A percentile compares a stretch with the other conserved stretches of the same genome.
These are phyloP conservation scores for Helotiales sp. DNA, from an alignment of 2,329 filamentous ascomycete species.

Conservation along the genomic window DNA sequence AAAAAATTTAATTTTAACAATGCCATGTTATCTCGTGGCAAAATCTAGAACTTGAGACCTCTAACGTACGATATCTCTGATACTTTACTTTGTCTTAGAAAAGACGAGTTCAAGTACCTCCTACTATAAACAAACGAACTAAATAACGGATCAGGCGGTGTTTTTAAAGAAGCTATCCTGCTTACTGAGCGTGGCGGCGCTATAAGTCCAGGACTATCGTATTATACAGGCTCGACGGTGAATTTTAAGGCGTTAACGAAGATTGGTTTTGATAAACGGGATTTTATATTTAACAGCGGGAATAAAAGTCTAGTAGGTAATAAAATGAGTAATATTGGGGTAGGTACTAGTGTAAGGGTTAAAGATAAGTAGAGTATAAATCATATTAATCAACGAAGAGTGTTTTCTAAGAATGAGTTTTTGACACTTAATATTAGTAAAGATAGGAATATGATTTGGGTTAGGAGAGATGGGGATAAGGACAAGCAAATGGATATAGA, in stretches of 20 bases:
- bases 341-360: slow-evolving; percentile 22
- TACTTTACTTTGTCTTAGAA: slow-evolving; percentile 56
- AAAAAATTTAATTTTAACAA: slow-evolving; percentile 8
- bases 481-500: neutral
- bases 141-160: slow-evolving; percentile 56
- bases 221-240: slow-evolving; percentile 41
- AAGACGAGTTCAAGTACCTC: slow-evolving; percentile 65
- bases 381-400: slow-evolving; percentile 21
- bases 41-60: slow-evolving; percentile 11
- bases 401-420: slow-evolving; percentile 19
- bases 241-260: slow-evolving; percentile 19
- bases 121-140: slow-evolving; percentile 68
- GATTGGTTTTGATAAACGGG: slow-evolving; percentile 17
- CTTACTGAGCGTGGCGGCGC: slow-evolving; percentile 43
- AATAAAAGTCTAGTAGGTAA: no score
- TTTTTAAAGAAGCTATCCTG: slow-evolving; percentile 48
- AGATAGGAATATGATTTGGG: slow-evolving; percentile 1
- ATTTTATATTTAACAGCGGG: slow-evolving; percentile 8
- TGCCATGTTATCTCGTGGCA: slow-evolving; percentile 12
- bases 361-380: slow-evolving; percentile 27
- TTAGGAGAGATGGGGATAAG: neutral
- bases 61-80: slow-evolving; percentile 40
- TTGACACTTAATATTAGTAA: neutral
- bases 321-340: neutral
- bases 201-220: slow-evolving; percentile 43